A percentile compares a stretch with the other conserved stretches of the same genome.
phyloP scores from a whole-genome alignment of 1,139 yeast species.

The Geotrichum europaeum region DNA sequence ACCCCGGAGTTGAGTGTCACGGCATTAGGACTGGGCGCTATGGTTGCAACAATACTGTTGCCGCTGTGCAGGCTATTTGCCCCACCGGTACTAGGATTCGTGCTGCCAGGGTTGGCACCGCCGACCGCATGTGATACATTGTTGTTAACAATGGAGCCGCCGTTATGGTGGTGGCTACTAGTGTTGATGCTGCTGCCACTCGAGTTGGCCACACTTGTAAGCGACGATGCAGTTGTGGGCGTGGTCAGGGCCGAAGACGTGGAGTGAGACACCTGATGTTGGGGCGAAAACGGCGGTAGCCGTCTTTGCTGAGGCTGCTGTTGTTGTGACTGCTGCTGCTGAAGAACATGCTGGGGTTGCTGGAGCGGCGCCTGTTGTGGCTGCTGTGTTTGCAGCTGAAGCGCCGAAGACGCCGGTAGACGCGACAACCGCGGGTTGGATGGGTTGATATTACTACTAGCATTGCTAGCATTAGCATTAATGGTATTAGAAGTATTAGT shows the following conservation, averaged over 20 bases:
- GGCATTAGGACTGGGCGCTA: background rate
- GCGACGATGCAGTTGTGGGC: background rate
- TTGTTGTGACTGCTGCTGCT: constrained; percentile 6
- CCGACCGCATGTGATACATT: background rate
- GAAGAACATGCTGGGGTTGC: constrained; percentile 1
- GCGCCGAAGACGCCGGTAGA: background rate
- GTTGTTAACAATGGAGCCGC: background rate
- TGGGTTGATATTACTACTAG: background rate
- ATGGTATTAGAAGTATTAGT: background rate
- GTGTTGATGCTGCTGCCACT: background rate
- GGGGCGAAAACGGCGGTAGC: constrained; percentile 10
- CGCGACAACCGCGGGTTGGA: background rate
- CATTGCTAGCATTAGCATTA: constrained; percentile 3
- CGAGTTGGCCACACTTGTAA: background rate
- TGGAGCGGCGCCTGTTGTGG: background rate
- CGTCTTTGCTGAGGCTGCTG: constrained; percentile 9
- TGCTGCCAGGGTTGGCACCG: background rate
- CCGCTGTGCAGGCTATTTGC: background rate
- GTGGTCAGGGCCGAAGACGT: background rate
- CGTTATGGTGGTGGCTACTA: background rate
- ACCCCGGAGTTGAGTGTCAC: background rate
- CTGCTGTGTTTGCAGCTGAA: background rate
- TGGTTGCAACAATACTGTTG: background rate
- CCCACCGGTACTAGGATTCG: background rate
- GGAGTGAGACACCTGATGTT: background rate